Evolutionary conservation across 495 filamentous ascomycete species (phyloP).

Genomic region (Annulohypoxylon nitens): DNA sequence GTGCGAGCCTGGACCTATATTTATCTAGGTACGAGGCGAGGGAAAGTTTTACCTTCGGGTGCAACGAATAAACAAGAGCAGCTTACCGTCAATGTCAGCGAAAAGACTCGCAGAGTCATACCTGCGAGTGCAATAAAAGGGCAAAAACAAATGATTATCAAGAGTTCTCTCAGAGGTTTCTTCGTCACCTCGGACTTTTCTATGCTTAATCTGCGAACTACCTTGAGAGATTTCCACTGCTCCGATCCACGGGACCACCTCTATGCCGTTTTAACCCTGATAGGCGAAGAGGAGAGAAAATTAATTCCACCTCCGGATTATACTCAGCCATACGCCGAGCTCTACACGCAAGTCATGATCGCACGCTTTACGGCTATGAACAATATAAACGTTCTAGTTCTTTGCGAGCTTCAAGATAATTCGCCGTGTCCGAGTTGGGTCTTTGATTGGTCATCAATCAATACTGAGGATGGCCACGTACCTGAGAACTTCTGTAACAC

Average conservation of each 20-base stretch:
- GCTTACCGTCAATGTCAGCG: too few relatives aligned
- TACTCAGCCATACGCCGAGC: conserved; percentile 12
- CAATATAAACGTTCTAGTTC: background rate
- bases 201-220: background rate
- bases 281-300: background rate
- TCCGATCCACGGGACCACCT: conserved; percentile 25
- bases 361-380: background rate
- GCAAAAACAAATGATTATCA: background rate
- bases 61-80: too few relatives aligned
- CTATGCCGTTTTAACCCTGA: conserved; percentile 23
- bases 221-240: conserved; percentile 5
- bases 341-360: conserved; percentile 4
- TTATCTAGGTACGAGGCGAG: too few relatives aligned
- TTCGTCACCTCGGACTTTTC: background rate
- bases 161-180: background rate
- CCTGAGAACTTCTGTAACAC: background rate
- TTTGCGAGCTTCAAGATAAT: background rate
- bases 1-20: conserved; percentile 17
- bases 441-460: conserved; percentile 23
- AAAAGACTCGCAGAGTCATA: too few relatives aligned
- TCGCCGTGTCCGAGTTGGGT: conserved; percentile 32
- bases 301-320: conserved; percentile 23
- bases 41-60: too few relatives aligned
- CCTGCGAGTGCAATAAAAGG: too few relatives aligned
- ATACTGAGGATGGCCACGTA: background rate